These are phyloP conservation scores for Fusarium abutilonis DNA, from an alignment of 2,329 filamentous ascomycete genomes.

Conservation along the genomic window DNA sequence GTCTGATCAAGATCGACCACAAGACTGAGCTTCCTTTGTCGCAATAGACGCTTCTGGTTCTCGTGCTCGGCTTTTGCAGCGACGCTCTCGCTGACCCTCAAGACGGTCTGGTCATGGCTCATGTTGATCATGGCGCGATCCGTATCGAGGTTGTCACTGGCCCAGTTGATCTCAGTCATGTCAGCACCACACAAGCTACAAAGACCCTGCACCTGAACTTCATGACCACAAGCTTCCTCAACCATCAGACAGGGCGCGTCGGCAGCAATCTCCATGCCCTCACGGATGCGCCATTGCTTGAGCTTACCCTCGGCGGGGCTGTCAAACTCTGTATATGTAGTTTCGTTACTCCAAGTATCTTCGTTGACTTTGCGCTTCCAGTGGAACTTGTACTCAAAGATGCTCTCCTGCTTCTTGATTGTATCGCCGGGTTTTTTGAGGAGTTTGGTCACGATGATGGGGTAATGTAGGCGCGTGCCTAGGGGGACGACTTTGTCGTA, in stretches of 20 bases:
- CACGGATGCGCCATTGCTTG: slow-evolving; percentile 77
- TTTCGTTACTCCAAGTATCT: slow-evolving; percentile 67
- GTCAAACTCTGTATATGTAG: slow-evolving; percentile 79
- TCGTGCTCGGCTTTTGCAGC: slow-evolving; percentile 86
- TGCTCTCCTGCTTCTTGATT: slow-evolving; percentile 77
- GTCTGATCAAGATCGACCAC: slow-evolving; percentile 98
- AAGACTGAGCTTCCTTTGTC: slow-evolving; percentile 84
- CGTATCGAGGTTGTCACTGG: slow-evolving; percentile 79
- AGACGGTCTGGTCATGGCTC: slow-evolving; percentile 87
- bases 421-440: slow-evolving; percentile 79
- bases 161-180: slow-evolving; percentile 92
- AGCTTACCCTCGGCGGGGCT: slow-evolving; percentile 85
- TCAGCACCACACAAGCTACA: slow-evolving; percentile 94
- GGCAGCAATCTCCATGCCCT: slow-evolving; percentile 70
- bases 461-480: slow-evolving; percentile 80
- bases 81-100: slow-evolving; percentile 85
- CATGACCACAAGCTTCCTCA: slow-evolving; percentile 90
- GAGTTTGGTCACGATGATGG: slow-evolving; percentile 89
- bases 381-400: slow-evolving; percentile 89
- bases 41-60: slow-evolving; percentile 82
- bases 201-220: slow-evolving; percentile 88
- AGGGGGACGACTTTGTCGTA: slow-evolving; percentile 59
- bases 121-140: slow-evolving; percentile 93
- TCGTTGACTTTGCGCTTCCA: slow-evolving; percentile 82
- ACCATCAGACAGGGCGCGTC: slow-evolving; percentile 75